These are phyloP conservation scores for Oryza longistaminata DNA, from an alignment of 176 grass and related monocot genomes.

Conservation along the genomic window DNA sequence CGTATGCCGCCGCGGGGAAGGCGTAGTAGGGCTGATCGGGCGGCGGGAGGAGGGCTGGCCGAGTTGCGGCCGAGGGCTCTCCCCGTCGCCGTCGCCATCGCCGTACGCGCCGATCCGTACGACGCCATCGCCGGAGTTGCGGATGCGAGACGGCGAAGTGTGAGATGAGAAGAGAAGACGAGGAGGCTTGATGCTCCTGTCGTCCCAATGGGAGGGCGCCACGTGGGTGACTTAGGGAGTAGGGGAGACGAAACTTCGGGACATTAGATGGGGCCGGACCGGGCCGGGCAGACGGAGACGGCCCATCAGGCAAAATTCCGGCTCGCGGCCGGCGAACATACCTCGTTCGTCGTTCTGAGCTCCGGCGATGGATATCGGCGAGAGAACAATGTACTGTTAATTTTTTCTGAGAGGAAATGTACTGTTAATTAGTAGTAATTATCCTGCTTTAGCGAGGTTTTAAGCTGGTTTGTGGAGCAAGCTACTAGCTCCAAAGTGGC, in stretches of 20 bases:
- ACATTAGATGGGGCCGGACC: neutral
- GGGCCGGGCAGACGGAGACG: too few species aligned
- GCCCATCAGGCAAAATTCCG: too few species aligned
- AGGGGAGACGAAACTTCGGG: neutral
- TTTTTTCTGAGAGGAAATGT: too few species aligned
- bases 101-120: neutral
- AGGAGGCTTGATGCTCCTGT: neutral
- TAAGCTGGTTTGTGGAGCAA: neutral
- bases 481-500: neutral
- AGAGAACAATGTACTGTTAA: neutral
- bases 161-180: neutral
- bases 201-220: neutral
- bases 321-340: too few species aligned
- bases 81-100: neutral
- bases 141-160: neutral
- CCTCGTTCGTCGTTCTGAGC: too few species aligned
- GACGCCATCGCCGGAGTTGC: conserved; percentile 32
- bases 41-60: conserved; percentile 20
- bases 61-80: conserved; percentile 14
- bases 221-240: neutral
- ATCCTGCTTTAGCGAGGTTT: neutral
- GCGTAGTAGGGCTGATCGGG: conserved; percentile 39
- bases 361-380: too few species aligned
- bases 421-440: neutral
- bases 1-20: conserved; percentile 39